phyloP scores from a whole-genome alignment of 352 stramenopile genomes.

The Pythium folliculosum region DNA sequence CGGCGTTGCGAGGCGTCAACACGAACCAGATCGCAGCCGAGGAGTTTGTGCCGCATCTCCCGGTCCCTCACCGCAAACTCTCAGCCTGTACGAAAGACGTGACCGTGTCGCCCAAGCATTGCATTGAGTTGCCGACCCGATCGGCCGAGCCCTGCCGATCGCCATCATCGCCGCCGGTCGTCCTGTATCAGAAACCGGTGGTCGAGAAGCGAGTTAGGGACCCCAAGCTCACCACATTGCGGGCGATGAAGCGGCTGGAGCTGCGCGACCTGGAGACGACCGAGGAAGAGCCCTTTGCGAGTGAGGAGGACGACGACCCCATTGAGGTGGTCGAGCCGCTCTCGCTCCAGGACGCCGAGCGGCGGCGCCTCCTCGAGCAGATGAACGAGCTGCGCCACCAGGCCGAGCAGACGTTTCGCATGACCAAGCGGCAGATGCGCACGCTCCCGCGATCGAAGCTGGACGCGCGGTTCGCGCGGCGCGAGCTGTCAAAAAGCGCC shows the following conservation, averaged over 20 bases:
- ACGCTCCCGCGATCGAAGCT: conserved; percentile 5
- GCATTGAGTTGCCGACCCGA: background rate
- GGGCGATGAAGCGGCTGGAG: background rate
- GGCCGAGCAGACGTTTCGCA: conserved; percentile 14
- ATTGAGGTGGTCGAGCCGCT: background rate
- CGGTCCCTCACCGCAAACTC: too few relatives aligned
- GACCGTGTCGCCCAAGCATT: background rate
- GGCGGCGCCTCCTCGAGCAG: conserved; percentile 4
- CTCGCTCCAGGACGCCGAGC: background rate
- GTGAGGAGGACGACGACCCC: background rate
- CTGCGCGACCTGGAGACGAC: background rate
- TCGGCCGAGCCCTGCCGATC: background rate
- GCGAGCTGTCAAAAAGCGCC: conserved; percentile 5
- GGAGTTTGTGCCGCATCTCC: conserved; percentile 5
- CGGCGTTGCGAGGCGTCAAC: background rate
- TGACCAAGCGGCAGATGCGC: conserved; percentile 9
- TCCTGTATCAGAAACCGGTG: background rate
- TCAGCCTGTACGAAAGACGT: background rate
- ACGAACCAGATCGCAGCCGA: background rate
- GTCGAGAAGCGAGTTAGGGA: background rate
- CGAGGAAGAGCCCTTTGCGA: background rate
- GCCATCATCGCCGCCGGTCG: background rate
- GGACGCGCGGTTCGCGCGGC: background rate
- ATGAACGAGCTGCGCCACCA: conserved; percentile 14
- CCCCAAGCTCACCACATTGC: background rate